Evolutionary conservation across 106 monocot genomes (phyloP).

Genomic region (Dioscorea zingiberensis): DNA sequence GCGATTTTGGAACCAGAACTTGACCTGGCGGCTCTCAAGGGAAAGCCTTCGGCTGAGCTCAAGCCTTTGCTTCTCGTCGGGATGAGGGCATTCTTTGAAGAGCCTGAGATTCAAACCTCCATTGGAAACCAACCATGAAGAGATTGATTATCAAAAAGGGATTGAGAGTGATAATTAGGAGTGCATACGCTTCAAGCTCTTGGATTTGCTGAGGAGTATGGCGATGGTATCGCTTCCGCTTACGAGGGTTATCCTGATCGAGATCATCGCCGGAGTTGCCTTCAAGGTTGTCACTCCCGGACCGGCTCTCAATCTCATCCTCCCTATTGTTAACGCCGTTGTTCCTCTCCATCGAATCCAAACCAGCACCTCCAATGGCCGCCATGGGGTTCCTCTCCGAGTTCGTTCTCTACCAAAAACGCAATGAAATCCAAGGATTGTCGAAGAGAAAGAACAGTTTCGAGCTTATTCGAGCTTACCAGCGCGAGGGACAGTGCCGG

Average conservation of each 20-base stretch:
- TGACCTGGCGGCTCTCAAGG: conserved; percentile 80
- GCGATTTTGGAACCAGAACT: conserved; percentile 97
- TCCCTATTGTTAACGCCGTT: conserved; percentile 21
- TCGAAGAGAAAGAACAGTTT: too few species aligned
- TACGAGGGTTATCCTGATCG: conserved; percentile 47
- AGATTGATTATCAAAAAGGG: not conserved
- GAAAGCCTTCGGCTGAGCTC: conserved; percentile 66
- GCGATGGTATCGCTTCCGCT: conserved; percentile 83
- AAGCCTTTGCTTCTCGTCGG: conserved; percentile 88
- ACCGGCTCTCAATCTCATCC: conserved; percentile 75
- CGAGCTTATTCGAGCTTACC: conserved; percentile 22
- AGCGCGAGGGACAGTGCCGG: conserved; percentile 72
- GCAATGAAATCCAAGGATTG: not conserved
- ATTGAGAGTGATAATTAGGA: not conserved
- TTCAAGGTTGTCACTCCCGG: conserved; percentile 78
- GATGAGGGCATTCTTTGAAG: conserved; percentile 91
- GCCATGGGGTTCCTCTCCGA: conserved; percentile 22
- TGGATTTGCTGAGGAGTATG: conserved; percentile 94
- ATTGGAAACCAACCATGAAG: not conserved
- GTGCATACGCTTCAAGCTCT: conserved; percentile 75
- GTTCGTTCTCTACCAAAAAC: conserved; percentile 45
- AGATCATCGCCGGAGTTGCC: conserved; percentile 67
- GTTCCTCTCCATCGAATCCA: conserved; percentile 14
- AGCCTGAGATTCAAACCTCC: conserved; percentile 20
- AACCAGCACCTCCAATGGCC: conserved; percentile 20